These are phyloP conservation scores for Tylopilus sp. DNA, from an alignment of 768 basidiomycete species.

Conservation along the genomic window DNA sequence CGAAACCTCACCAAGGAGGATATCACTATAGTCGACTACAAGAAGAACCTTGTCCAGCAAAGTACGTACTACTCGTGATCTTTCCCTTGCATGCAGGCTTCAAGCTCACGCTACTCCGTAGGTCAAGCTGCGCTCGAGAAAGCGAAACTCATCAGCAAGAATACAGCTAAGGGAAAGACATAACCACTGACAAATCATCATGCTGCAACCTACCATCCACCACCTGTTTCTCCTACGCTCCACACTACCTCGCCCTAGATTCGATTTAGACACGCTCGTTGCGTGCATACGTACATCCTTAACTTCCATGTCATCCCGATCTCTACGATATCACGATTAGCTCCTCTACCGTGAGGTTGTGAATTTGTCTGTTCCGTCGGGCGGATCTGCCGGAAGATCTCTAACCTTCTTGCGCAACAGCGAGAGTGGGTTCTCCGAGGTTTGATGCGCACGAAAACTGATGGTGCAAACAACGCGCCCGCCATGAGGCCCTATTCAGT, in stretches of 20 bases:
- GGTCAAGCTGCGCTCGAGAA: conserved; percentile 88
- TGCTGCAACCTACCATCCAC: not conserved
- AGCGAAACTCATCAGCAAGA: conserved; percentile 90
- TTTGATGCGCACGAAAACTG: conserved; percentile 16
- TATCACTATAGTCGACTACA: conserved; percentile 92
- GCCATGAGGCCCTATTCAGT: conserved; percentile 21
- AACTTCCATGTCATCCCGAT: conserved; percentile 12
- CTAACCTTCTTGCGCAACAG: not conserved
- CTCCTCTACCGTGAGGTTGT: conserved; percentile 7
- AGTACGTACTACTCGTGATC: conserved; percentile 44
- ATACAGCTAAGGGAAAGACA: conserved; percentile 64
- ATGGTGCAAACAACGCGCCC: conserved; percentile 22
- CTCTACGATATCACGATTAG: conserved; percentile 16
- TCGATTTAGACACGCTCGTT: conserved; percentile 11
- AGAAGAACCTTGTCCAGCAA: conserved; percentile 77
- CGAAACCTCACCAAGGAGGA: conserved; percentile 88
- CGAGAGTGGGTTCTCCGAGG: conserved; percentile 27
- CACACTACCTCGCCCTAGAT: conserved; percentile 12
- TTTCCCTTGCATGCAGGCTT: not conserved
- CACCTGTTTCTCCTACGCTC: conserved; percentile 6
- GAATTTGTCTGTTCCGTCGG: conserved; percentile 6
- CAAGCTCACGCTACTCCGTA: conserved; percentile 28
- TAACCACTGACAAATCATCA: conserved; percentile 29
- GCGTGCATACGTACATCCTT: conserved; percentile 10
- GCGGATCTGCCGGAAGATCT: conserved; percentile 23